phyloP scores from a whole-genome alignment of 345 rosid genomes.

The Gossypium australe region DNA sequence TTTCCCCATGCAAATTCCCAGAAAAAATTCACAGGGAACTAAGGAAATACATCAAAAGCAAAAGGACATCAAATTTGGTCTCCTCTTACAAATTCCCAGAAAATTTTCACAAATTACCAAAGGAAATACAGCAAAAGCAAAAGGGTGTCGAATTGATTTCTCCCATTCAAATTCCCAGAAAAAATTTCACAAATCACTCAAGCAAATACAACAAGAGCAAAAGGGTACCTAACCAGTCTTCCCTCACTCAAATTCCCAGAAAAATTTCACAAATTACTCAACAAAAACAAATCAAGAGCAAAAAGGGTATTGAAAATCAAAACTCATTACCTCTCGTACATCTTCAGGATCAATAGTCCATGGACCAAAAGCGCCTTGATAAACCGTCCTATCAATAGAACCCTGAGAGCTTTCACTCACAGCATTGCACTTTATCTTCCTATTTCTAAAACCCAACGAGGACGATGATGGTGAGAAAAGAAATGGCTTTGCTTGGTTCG shows the following conservation, averaged over 20 bases:
- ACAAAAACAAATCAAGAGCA: background rate
- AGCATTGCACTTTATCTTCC: slow-evolving; percentile 3
- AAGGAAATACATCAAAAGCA: no score
- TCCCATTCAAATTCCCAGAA: background rate
- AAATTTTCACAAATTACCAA: no score
- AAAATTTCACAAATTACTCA: background rate
- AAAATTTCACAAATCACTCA: background rate
- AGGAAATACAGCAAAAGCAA: no score
- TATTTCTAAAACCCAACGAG: background rate
- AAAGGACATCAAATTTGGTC: no score
- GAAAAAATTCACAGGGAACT: background rate
- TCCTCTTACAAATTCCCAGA: no score
- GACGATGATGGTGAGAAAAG: background rate
- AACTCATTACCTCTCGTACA: slow-evolving; percentile 63
- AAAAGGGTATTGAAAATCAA: background rate
- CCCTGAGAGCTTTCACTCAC: slow-evolving; percentile 44
- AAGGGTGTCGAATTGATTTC: no score
- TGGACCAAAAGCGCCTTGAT: slow-evolving; percentile 70
- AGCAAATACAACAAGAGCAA: background rate
- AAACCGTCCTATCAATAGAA: slow-evolving; percentile 45
- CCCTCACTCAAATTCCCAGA: background rate
- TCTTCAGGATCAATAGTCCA: slow-evolving; percentile 82
- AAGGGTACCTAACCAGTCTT: no score
- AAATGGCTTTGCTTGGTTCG: background rate
- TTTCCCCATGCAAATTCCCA: background rate